Conservation (phyloP, 73 alveolate species). For the Blepharisma stoltei region DNA sequence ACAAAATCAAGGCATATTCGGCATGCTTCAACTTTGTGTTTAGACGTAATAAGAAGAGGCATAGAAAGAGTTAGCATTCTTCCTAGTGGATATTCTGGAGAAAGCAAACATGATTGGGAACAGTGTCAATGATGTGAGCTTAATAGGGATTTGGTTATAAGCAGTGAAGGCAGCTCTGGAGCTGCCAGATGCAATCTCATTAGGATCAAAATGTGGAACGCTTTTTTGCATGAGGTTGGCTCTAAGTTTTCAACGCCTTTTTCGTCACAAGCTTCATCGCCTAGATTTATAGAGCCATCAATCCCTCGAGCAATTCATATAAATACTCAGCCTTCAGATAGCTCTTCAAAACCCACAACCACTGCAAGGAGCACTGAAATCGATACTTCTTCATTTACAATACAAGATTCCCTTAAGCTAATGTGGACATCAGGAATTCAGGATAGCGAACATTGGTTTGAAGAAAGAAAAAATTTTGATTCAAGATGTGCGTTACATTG, state of each 20-base stretch:
- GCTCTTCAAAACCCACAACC: not conserved
- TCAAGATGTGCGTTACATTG: constrained; percentile 34
- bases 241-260: constrained; percentile 8
- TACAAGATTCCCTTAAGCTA: constrained; percentile 11
- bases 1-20: not conserved
- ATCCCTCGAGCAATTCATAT: not conserved
- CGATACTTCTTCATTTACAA: not conserved
- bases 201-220: constrained; percentile 15
- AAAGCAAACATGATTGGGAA: constrained; percentile 18
- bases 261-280: constrained; percentile 11
- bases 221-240: constrained; percentile 11
- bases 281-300: not conserved
- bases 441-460: constrained; percentile 26
- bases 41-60: constrained; percentile 26
- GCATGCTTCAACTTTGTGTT: constrained; percentile 1
- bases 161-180: not conserved
- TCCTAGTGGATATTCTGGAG: not conserved
- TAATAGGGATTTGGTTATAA: constrained; percentile 17
- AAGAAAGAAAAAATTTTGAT: not conserved
- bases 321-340: constrained; percentile 4
- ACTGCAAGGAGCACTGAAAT: constrained; percentile 8
- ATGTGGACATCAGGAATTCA: constrained; percentile 26
- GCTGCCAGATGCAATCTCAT: not conserved
- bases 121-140: constrained; percentile 30
- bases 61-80: constrained; percentile 27